Evolutionary conservation across 2,329 filamentous ascomycete species (phyloP).

Genomic region (Hymenoscyphus fraxineus): DNA sequence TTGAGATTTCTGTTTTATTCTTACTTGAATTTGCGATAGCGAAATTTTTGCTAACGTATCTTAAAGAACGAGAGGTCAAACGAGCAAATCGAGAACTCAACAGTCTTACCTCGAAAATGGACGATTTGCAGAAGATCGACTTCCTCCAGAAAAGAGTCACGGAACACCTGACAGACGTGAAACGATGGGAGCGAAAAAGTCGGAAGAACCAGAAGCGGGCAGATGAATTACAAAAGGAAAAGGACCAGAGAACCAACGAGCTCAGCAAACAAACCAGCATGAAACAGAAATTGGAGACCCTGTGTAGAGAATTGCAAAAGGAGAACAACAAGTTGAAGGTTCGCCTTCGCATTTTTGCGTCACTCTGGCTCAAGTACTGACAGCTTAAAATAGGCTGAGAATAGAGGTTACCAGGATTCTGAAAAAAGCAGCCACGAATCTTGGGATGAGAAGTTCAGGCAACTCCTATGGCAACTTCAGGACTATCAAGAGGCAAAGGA

Average conservation of each 20-base stretch:
- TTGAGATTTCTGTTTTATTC: background rate
- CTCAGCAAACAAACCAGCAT: conserved; percentile 84
- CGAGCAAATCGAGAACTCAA: conserved; percentile 89
- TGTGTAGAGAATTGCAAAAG: conserved; percentile 88
- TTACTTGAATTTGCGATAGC: background rate
- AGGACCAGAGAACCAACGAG: conserved; percentile 77
- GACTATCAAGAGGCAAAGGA: conserved; percentile 85
- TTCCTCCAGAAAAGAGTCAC: conserved; percentile 86
- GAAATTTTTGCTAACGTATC: conserved; percentile 13
- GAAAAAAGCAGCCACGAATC: conserved; percentile 79
- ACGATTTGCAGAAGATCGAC: conserved; percentile 86
- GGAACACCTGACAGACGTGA: conserved; percentile 90
- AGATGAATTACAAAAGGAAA: conserved; percentile 93
- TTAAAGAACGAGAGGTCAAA: conserved; percentile 83
- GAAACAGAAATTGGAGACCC: conserved; percentile 95
- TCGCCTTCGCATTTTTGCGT: conserved; percentile 22
- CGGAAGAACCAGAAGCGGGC: conserved; percentile 93
- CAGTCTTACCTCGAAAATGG: conserved; percentile 86
- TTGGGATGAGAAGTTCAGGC: conserved; percentile 80
- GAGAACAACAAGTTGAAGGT: conserved; percentile 99
- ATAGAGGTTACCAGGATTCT: conserved; percentile 82
- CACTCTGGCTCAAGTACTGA: conserved; percentile 22
- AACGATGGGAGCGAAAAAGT: conserved; percentile 88
- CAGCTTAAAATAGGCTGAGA: conserved; percentile 66
- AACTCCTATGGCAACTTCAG: conserved; percentile 78